Base-by-base conservation (phyloP, 805 yeast genomes). In the Dipodascus albidus region DNA sequence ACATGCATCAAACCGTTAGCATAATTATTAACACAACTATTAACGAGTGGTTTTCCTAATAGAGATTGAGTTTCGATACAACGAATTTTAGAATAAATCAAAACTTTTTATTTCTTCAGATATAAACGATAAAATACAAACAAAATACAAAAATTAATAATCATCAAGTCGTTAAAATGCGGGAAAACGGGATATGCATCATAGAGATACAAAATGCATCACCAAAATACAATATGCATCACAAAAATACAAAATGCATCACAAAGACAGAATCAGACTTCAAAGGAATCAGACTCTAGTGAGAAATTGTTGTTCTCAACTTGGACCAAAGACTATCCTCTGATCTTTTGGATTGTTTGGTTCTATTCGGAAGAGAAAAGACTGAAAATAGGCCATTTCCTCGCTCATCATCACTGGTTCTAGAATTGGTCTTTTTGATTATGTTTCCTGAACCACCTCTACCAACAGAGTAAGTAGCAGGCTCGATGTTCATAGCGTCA, bases 361-460 rank as follows among this genome's bases (percentile, higher is more conserved):
- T 6, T 6, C 33, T 6, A 27, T 6, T 11, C 6, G 33, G 33
- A 6, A 27, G 33, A 6, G 33, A 27, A 27, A 27, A 11, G 9
- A 27, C 33, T 6, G 33, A 20, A 27, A 27, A 27, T 11, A 27
- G 11, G 11, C 33, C 33, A 11, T 27, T 27, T 27, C 33, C 33
- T 11, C 33, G 6, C 6, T 11, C 33, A 11, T 27, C 33, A 27
- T 27, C 33, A 11, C 33, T 27, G 11, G 9, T 27, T 11, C 33
- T 27, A 6, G 33, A 27, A 38, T 38, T 38, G 6, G 17, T 38
- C 44, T 51, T 31, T 35, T 52, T 33, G 17, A 66, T 58, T 48
- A 63, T 60, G 59, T 68, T 68, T 27, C 72, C 72, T 6, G 61
- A 50, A 6, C 72, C 72, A 20, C 72, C 72, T 4, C 72, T 62